Percentiles rank a stretch among this genome's conserved stretches.
phyloP scores from a whole-genome alignment of 2,329 filamentous ascomycete genomes.

The Ceratocystis ficicola region DNA sequence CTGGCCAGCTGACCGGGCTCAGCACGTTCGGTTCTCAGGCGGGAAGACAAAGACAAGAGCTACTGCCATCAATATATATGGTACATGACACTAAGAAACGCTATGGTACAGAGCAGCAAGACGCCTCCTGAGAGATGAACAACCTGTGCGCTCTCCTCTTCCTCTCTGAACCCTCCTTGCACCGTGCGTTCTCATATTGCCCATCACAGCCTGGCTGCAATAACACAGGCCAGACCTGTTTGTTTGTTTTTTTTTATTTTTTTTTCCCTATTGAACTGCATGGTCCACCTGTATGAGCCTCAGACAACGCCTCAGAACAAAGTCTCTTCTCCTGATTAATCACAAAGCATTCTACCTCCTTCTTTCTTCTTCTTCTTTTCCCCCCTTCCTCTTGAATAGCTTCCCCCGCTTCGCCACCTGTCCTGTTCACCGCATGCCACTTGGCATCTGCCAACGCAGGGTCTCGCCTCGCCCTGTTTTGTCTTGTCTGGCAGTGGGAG shows the following conservation, averaged over 20 bases:
- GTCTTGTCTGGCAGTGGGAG: too few relatives aligned
- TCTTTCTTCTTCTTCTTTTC: neutral
- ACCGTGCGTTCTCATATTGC: neutral
- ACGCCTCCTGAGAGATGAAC: neutral
- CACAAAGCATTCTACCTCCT: neutral
- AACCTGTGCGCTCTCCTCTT: neutral
- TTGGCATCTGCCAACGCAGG: neutral
- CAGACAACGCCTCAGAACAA: conserved; percentile 1
- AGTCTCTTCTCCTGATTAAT: neutral
- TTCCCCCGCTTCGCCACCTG: neutral
- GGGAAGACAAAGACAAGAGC: neutral
- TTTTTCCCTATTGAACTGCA: neutral
- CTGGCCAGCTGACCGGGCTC: neutral
- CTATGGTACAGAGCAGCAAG: neutral
- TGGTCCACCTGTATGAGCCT: neutral
- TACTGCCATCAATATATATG: neutral
- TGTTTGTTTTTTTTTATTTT: too few relatives aligned
- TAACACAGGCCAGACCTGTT: neutral
- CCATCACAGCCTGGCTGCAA: neutral
- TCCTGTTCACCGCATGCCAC: neutral
- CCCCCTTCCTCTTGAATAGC: neutral
- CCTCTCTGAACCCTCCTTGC: neutral
- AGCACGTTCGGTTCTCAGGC: neutral
- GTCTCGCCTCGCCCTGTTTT: neutral
- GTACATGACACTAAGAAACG: neutral